Conservation (phyloP, 75 land plant genomes). For the Pseudotsuga menziesii region DNA sequence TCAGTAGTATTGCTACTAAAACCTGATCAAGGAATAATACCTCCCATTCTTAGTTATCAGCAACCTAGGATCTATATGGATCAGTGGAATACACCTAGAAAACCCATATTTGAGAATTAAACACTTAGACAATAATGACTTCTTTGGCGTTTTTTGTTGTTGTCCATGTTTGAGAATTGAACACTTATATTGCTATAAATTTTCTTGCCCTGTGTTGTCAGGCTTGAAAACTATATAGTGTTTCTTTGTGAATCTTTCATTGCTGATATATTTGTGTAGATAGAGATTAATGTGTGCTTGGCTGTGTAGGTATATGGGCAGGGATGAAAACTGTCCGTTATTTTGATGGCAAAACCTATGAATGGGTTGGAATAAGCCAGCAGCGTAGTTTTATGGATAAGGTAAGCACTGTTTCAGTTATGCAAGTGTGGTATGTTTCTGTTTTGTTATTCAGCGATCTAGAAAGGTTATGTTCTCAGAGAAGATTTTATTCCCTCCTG, state of each 20-base stretch:
- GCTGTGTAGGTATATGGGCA: conserved; percentile 85
- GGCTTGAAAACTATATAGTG: background rate
- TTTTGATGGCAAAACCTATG: conserved; percentile 94
- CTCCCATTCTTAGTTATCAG: background rate
- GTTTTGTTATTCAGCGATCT: background rate
- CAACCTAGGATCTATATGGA: background rate
- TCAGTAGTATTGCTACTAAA: background rate
- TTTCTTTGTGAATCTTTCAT: background rate
- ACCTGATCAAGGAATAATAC: background rate
- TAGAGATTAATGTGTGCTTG: background rate
- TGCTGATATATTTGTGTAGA: background rate
- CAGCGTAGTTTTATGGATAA: conserved; percentile 86
- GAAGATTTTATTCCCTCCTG: too few species aligned
- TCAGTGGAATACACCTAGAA: background rate
- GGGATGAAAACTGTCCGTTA: conserved; percentile 94
- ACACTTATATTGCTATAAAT: background rate
- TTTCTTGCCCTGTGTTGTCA: background rate
- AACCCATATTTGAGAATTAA: background rate
- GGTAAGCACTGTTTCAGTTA: conserved; percentile 29
- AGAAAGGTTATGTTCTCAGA: too few species aligned
- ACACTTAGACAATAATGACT: too few species aligned
- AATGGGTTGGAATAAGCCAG: conserved; percentile 96
- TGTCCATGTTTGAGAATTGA: background rate
- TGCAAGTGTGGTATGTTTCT: background rate
- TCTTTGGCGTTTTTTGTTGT: background rate